These are phyloP conservation scores for Sporothrix luriei DNA, from an alignment of 2,329 filamentous ascomycete genomes.

Conservation along the genomic window DNA sequence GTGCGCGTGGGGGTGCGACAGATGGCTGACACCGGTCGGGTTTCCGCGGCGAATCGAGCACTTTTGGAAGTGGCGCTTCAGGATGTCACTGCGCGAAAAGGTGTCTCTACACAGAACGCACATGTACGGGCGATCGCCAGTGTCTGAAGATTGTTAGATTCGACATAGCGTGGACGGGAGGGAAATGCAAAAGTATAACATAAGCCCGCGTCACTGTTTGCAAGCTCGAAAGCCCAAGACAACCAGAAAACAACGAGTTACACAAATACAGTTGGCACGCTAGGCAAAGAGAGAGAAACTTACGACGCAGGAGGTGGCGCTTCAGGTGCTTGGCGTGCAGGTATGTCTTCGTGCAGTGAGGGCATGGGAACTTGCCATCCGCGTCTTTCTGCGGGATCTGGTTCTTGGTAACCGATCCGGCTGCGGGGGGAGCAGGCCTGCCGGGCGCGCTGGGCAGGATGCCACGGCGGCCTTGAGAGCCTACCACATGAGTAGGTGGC, in stretches of 20 bases:
- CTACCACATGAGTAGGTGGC: slow-evolving; percentile 86
- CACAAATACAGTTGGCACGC: slow-evolving; percentile 12
- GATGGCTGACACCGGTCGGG: slow-evolving; percentile 88
- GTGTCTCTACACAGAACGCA: slow-evolving; percentile 97
- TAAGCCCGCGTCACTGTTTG: neutral
- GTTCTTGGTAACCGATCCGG: slow-evolving; percentile 72
- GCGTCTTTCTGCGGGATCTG: slow-evolving; percentile 92
- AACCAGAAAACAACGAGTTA: slow-evolving; percentile 8
- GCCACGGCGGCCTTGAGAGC: slow-evolving; percentile 87
- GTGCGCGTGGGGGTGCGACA: slow-evolving; percentile 89
- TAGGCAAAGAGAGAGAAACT: slow-evolving; percentile 55
- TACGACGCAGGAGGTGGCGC: slow-evolving; percentile 92
- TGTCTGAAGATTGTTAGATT: slow-evolving; percentile 62
- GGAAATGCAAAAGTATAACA: neutral
- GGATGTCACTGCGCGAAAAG: slow-evolving; percentile 94
- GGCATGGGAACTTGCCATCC: slow-evolving; percentile 96
- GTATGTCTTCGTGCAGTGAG: slow-evolving; percentile 97
- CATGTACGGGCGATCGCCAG: slow-evolving; percentile 96
- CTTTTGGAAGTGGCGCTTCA: slow-evolving; percentile 99
- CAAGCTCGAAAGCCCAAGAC: neutral
- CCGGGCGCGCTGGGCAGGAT: slow-evolving; percentile 90
- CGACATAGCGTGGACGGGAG: neutral
- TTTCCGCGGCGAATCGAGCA: slow-evolving; percentile 96
- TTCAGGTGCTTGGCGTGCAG: slow-evolving; percentile 96
- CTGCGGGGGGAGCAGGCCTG: slow-evolving; percentile 72